Conservation (phyloP, 805 yeast genomes). For the Starmerella vaccinii region DNA sequence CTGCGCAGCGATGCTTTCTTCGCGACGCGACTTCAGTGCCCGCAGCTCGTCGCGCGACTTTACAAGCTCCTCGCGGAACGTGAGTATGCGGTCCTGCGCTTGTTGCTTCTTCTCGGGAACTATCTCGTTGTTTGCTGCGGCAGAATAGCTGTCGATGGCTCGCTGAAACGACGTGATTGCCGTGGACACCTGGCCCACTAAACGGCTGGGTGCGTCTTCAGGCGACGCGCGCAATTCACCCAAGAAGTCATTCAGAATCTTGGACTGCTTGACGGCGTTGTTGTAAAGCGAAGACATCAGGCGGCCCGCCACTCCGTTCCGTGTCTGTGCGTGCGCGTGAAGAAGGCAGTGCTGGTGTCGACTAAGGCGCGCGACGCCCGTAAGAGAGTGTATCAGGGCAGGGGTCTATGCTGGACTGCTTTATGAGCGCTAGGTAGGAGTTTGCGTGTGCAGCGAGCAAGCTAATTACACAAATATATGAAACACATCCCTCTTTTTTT, state of each 20-base stretch:
- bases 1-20: conserved; percentile 39
- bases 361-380: background rate
- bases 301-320: background rate
- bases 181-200: conserved; percentile 68
- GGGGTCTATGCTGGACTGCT: background rate
- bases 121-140: conserved; percentile 49
- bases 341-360: background rate
- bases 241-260: conserved; percentile 58
- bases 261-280: conserved; percentile 81
- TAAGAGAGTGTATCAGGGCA: background rate
- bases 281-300: conserved; percentile 70
- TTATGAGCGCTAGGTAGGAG: no score
- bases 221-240: conserved; percentile 48
- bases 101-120: conserved; percentile 46
- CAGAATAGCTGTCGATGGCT: conserved; percentile 61
- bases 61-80: conserved; percentile 38
- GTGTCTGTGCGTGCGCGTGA: background rate
- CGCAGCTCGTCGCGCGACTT: conserved; percentile 44
- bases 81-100: conserved; percentile 49
- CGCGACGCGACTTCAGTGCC: conserved; percentile 46
- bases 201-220: conserved; percentile 59
- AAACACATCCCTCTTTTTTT: no score
- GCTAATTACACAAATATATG: no score
- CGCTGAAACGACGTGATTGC: conserved; percentile 64
- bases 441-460: no score